Conservation (phyloP, 768 basidiomycete genomes). For the Epithele typhae region DNA sequence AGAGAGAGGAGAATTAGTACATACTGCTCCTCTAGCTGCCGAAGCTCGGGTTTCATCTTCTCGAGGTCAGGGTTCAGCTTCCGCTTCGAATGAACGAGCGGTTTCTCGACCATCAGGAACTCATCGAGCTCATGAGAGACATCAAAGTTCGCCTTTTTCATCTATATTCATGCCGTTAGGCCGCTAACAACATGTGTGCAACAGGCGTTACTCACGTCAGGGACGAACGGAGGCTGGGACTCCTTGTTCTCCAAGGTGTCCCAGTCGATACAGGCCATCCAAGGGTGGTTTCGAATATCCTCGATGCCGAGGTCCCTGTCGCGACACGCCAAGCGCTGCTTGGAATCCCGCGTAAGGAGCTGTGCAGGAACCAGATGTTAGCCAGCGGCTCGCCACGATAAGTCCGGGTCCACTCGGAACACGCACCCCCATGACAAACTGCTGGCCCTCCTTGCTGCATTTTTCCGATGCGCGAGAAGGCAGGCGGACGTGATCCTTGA, state of each 20-base stretch:
- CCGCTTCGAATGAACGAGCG: conserved; percentile 90
- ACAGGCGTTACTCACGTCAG: conserved; percentile 68
- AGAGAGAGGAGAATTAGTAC: conserved; percentile 22
- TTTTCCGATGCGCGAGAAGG: conserved; percentile 61
- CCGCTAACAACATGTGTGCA: background rate
- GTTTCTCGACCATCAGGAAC: conserved; percentile 95
- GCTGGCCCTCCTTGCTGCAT: conserved; percentile 63
- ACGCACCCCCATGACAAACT: conserved; percentile 65
- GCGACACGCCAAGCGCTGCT: conserved; percentile 76
- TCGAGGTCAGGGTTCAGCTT: conserved; percentile 89
- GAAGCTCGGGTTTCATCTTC: conserved; percentile 86
- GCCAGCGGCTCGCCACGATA: background rate
- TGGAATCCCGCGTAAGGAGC: conserved; percentile 83
- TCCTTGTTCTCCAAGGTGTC: conserved; percentile 65
- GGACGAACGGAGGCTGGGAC: conserved; percentile 78
- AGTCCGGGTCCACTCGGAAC: background rate
- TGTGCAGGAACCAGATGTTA: conserved; percentile 27
- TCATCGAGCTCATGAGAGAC: conserved; percentile 97
- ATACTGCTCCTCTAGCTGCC: conserved; percentile 91
- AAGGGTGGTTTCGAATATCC: conserved; percentile 77
- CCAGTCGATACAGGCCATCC: conserved; percentile 87
- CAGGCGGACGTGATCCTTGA: conserved; percentile 74
- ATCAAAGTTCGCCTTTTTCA: conserved; percentile 97
- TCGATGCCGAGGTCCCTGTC: conserved; percentile 65
- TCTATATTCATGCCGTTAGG: conserved; percentile 40